Evolutionary conservation across 2,329 filamentous ascomycete genomes (phyloP).

Genomic region (Colletotrichum tabaci): DNA sequence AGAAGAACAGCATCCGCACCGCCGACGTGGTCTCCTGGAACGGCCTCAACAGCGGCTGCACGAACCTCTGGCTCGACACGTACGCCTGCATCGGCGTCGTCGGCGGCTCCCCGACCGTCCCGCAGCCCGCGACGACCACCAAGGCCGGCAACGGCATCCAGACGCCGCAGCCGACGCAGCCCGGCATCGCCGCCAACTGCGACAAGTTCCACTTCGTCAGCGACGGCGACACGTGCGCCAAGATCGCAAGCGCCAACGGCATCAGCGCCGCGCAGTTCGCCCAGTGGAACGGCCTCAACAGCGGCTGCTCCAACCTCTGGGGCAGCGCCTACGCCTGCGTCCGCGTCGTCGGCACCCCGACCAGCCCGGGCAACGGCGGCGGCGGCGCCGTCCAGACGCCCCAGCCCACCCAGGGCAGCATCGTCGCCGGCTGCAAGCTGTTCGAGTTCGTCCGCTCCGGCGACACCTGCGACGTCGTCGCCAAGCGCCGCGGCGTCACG

Average conservation of each 20-base stretch:
- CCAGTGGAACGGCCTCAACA: constrained; percentile 43
- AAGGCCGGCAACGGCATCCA: constrained; percentile 48
- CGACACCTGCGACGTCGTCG: constrained; percentile 4
- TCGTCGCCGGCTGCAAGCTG: too few relatives aligned
- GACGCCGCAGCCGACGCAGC: constrained; percentile 48
- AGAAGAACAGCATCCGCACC: too few relatives aligned
- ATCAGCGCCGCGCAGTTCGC: constrained; percentile 42
- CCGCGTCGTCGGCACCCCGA: constrained; percentile 24
- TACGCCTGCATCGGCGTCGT: not conserved
- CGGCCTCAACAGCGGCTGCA: too few relatives aligned
- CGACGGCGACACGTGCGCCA: too few relatives aligned
- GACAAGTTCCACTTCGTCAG: constrained; percentile 39
- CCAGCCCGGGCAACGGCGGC: constrained; percentile 32
- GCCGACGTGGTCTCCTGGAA: too few relatives aligned
- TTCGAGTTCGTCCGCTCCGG: too few relatives aligned
- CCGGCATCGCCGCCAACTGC: constrained; percentile 44
- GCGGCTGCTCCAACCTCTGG: constrained; percentile 41
- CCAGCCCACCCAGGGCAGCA: too few relatives aligned
- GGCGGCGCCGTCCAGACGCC: too few relatives aligned
- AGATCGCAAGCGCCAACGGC: not conserved
- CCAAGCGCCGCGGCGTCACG: not conserved
- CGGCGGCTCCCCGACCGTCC: not conserved
- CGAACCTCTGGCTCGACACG: too few relatives aligned
- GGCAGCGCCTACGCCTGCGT: constrained; percentile 39
- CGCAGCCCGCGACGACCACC: constrained; percentile 45